Evolutionary conservation across 2,329 filamentous ascomycete species (phyloP), one percentile per base, ranked within the genome.

Genomic region (Aspergillus ochraceus): DNA sequence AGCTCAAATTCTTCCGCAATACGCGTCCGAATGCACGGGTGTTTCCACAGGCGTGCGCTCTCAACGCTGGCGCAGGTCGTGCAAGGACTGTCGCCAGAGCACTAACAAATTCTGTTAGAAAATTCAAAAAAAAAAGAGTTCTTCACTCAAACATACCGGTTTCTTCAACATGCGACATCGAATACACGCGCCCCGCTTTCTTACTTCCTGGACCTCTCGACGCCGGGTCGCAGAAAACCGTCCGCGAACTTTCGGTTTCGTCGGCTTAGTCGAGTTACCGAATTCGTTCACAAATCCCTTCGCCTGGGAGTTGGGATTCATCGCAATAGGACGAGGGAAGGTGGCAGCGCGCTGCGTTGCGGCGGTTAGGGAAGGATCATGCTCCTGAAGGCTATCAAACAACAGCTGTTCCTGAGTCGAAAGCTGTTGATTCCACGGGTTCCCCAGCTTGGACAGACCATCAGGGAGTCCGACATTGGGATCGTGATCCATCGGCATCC

Each of bases 141-240:
- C 24, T 19, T 11, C 30, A 9, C 22, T 24, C 4, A 19, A 52
- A 46, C 72, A 62, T 74, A 79, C 77, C 42, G 84, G 83, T 66
- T 88, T 88, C 74, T 87, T 88, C 24, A 88, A 74, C 85, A 88
- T 87, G 14, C 85, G 83, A 68, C 85, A 88, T 36, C 85, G 81
- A 62, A 87, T 82, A 66, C 85, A 88, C 8, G 85, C 85, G 12
- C 85, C 85, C 55, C 81, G 78, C 69, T 87, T 86, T 24, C 85
- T 79, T 36, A 86, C 82, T 61, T 84, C 80, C 62, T 85, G 82
- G 2, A 87, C 85, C 67, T 87, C 83, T 62, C 84, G 82, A 36
- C 85, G 80, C 60, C 85, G 76, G 22, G 79, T 77, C 49, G 84
- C 83, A 30, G 81, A 79, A 66, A 88, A 87, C n/a, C 81, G 77